Evolutionary conservation across 2,329 filamentous ascomycete species (phyloP), one percentile per base, ranked within the genome.

Genomic region (Aspergillus sp.): DNA sequence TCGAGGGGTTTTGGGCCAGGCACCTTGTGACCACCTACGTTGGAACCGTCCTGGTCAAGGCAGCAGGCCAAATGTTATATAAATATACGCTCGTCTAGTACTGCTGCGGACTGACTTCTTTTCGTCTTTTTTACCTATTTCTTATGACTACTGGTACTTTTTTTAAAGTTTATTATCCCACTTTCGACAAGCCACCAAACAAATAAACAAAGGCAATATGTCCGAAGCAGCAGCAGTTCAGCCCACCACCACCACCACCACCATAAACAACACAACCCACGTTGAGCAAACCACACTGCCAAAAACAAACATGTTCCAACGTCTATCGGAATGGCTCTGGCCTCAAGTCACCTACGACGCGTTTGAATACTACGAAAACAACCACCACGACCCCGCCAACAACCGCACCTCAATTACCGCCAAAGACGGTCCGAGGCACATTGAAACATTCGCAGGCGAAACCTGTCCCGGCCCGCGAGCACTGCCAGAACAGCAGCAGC

Each of bases 321-420:
- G 52, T 30, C 35, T 60, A 26, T 51, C 50, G 7, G 46, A 53
- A 30, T 60, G 57, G 57, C 38, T 60, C 27, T 54, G 54, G 55
- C 47, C 57, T 19, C 19, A 19, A 6, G 36, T 39, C 3, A 8
- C 19, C 9, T 32, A 41, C 29, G 28, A 40, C 33, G 7, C 19
- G 19, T 19, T 29, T 7, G 26, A 35, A 7, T 33, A 42, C 35
- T 35, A 43, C 40, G 4, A 44, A 35, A 29, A 42, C 19, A 26
- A 49, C 27, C 45, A 48, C 7, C 27, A 32, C 3, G 52, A 39
- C 6, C 26, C 12, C 12, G 27, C 8, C 19, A 9, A 8, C 12
- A 27, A 19, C 19, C 19, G 19, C 2, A 19, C 19, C 19, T 19
- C 19, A 19, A 19, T 19, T 19, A 19, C 19, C 19, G 19, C 19